Conservation (phyloP, 371 early-diverging fungal genomes). For the Rhizomucor pusillus region DNA sequence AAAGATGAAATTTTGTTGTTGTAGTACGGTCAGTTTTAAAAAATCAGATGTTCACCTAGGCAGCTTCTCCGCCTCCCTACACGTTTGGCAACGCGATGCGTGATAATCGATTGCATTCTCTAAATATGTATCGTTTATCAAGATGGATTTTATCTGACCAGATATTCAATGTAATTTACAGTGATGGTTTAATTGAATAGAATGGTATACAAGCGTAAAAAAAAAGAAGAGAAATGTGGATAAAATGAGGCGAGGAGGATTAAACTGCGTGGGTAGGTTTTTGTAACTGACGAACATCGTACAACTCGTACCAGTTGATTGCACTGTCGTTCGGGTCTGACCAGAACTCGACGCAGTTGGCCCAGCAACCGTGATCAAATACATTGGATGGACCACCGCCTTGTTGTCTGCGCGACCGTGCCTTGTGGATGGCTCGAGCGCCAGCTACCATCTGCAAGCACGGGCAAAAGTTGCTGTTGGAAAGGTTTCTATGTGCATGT, state of each 20-base stretch:
- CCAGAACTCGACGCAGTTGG: constrained; percentile 86
- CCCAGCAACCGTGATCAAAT: constrained; percentile 67
- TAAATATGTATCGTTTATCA: too few species aligned
- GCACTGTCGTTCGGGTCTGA: constrained; percentile 53
- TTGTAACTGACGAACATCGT: constrained; percentile 26
- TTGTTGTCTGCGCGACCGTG: constrained; percentile 13
- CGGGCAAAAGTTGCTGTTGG: constrained; percentile 29
- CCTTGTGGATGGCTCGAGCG: constrained; percentile 40
- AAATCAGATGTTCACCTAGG: too few species aligned
- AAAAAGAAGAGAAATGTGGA: background rate
- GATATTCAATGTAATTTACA: background rate
- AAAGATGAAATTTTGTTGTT: too few species aligned
- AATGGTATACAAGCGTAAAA: background rate
- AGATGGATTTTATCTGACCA: too few species aligned
- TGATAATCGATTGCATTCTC: background rate
- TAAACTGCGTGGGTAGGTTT: too few species aligned
- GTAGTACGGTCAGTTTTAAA: too few species aligned
- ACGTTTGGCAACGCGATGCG: too few species aligned
- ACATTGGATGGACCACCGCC: constrained; percentile 32
- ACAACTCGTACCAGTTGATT: constrained; percentile 62
- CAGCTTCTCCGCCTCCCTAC: too few species aligned
- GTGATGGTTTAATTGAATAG: background rate
- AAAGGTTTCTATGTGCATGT: constrained; percentile 14
- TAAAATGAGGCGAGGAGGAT: too few species aligned
- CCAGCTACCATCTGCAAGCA: constrained; percentile 48